Base-by-base conservation (phyloP, 2,329 filamentous ascomycete species). In the Rhinocladiella similis region DNA sequence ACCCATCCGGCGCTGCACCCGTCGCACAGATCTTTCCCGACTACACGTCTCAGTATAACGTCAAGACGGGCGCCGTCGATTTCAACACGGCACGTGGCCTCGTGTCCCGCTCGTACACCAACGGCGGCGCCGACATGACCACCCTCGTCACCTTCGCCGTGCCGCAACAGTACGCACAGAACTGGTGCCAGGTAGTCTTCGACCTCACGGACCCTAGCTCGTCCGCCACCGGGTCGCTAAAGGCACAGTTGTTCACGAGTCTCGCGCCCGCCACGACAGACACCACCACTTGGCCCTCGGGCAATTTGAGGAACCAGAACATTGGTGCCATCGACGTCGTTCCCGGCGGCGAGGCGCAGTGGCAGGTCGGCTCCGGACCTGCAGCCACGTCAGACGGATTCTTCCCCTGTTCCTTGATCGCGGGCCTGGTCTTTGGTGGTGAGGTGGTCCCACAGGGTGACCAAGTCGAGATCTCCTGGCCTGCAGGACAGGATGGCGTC, bases 91-190 rank as follows among this genome's bases (percentile, higher is more conserved):
- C 72, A 9, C 72, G 67, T 42, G 76, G 76, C 53, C 70, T 84
- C 33, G 78, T 83, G 6, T 73, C 85, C 9, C 83, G 82, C 16
- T 73, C 77, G 7, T 81, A 82, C 5, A 85, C 36, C 19, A 57
- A 60, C 43, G 54, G 51, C 14, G 59, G 59, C 13, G 47, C 52
- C 49, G 64, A 66, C 55, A 61, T 63, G 47, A 65, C 63, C 33
- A 63, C 63, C 5, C 57, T 66, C 39, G 46, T 61, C 35, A 66
- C 63, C 27, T 66, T 66, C 57, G 50, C 59, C 18, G 33, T 66
- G 47, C 47, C 46, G n/a, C 14, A 12, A 36, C 36, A 53, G 38
- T 59, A 53, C 47, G 19, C 19, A 6, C 50, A 45, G 36, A 62
- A 62, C 42, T 50, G 50, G 45, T 66, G 64, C 59, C 55, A 62